Evolutionary conservation across 2,329 filamentous ascomycete species (phyloP).

Genomic region (Arachnomyces sp.): DNA sequence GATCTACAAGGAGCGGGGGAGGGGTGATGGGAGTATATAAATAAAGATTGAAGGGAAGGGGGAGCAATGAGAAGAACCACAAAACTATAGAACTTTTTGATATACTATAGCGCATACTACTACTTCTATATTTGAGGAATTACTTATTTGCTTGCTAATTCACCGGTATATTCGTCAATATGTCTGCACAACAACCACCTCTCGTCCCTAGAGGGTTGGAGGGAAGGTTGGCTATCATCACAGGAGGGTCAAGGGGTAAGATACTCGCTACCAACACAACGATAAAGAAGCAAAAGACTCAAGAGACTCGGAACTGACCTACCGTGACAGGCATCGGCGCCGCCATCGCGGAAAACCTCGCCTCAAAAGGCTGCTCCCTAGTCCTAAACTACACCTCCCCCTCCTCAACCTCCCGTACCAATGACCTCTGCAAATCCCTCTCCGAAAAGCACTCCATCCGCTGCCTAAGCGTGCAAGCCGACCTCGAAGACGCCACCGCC

Average conservation of each 20-base stretch:
- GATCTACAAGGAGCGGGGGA: no score
- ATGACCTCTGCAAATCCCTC: slow-evolving; percentile 50
- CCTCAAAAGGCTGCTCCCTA: slow-evolving; percentile 60
- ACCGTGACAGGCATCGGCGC: slow-evolving; percentile 59
- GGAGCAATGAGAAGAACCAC: not conserved
- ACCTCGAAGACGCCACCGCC: slow-evolving; percentile 56
- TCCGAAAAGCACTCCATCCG: slow-evolving; percentile 49
- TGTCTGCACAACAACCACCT: not conserved
- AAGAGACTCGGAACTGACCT: not conserved
- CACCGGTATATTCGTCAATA: not conserved
- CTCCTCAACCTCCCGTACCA: slow-evolving; percentile 46
- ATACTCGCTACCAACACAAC: not conserved
- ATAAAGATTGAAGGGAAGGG: not conserved
- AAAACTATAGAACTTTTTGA: no score
- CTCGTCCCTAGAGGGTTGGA: slow-evolving; percentile 39
- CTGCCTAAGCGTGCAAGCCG: slow-evolving; percentile 59
- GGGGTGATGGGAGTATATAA: not conserved
- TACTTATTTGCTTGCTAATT: no score
- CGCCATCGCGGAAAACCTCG: slow-evolving; percentile 60
- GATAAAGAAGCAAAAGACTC: slow-evolving; percentile 6
- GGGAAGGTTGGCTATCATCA: slow-evolving; percentile 70
- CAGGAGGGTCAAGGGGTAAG: slow-evolving; percentile 68
- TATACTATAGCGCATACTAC: no score
- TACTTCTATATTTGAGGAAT: not conserved
- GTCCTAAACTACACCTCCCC: slow-evolving; percentile 65